A percentile compares a stretch with the other conserved stretches of the same genome.
Evolutionary conservation across 2,329 filamentous ascomycete genomes (phyloP).

Genomic region (Pseudocercospora pini-densiflorae): DNA sequence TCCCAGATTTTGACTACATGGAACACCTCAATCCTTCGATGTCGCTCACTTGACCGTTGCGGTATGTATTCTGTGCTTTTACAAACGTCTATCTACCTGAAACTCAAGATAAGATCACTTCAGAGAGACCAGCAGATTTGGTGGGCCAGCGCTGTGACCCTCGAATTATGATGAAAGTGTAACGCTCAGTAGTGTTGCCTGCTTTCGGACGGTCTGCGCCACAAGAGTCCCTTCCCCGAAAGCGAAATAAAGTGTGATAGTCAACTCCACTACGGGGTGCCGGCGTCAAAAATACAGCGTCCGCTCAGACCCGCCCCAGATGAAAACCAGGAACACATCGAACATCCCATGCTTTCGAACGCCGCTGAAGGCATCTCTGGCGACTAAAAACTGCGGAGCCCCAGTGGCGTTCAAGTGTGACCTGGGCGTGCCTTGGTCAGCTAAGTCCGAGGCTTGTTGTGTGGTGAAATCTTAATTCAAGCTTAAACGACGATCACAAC

Average conservation of each 20-base stretch:
- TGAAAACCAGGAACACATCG: neutral
- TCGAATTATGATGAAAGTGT: neutral
- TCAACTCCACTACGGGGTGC: neutral
- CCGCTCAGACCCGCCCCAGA: neutral
- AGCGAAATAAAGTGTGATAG: neutral
- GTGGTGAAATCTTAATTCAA: conserved; percentile 14
- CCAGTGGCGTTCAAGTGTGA: conserved; percentile 7
- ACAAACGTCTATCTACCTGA: neutral
- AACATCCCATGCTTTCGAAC: conserved; percentile 37
- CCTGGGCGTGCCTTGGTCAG: neutral
- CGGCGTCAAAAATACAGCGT: neutral
- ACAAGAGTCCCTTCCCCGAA: neutral
- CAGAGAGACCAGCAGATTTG: neutral
- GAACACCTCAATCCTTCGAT: neutral
- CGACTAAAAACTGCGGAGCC: conserved; percentile 1
- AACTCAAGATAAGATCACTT: neutral
- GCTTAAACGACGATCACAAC: conserved; percentile 21
- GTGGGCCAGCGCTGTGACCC: neutral
- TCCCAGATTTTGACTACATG: neutral
- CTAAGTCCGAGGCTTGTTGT: conserved; percentile 18
- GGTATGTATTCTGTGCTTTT: neutral
- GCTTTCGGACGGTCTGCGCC: neutral
- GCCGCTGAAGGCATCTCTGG: neutral
- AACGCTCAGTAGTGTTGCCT: conserved; percentile 4
- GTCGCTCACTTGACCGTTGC: neutral